phyloP scores from a whole-genome alignment of 2,329 filamentous ascomycete species.

The Bretziella fagacearum region DNA sequence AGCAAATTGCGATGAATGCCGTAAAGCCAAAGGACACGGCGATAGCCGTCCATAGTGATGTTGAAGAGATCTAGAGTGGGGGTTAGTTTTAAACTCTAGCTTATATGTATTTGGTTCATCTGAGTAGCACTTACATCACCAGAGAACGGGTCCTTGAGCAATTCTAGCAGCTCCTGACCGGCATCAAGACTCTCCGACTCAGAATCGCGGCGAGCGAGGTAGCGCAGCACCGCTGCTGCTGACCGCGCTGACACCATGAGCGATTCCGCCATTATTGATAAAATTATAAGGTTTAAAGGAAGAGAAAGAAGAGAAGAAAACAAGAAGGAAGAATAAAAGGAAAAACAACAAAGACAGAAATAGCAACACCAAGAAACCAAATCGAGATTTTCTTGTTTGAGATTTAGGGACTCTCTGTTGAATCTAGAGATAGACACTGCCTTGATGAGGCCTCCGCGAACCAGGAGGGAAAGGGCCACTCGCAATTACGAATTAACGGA shows the following conservation, averaged over 20 bases:
- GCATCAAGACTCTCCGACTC: conserved; percentile 18
- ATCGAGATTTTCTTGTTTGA: neutral
- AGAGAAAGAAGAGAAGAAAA: conserved; percentile 7
- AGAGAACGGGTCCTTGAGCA: conserved; percentile 35
- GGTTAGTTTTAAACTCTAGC: conserved; percentile 11
- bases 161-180: conserved; percentile 29
- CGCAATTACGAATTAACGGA: no score
- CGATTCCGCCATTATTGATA: neutral
- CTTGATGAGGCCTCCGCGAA: neutral
- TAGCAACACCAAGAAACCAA: neutral
- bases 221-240: conserved; percentile 1
- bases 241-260: neutral
- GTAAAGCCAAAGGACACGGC: conserved; percentile 66
- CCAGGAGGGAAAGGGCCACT: neutral
- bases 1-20: conserved; percentile 54
- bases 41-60: conserved; percentile 62
- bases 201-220: conserved; percentile 7
- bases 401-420: neutral
- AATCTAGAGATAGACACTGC: neutral
- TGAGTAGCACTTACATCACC: conserved; percentile 27
- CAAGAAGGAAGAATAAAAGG: conserved; percentile 6
- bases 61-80: conserved; percentile 15
- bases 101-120: no score
- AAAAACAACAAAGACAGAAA: neutral
- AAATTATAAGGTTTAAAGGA: conserved; percentile 2